A percentile compares a stretch with the other conserved stretches of the same genome.
Conservation (phyloP, 768 basidiomycete genomes). For the Chalciporus chontae region DNA sequence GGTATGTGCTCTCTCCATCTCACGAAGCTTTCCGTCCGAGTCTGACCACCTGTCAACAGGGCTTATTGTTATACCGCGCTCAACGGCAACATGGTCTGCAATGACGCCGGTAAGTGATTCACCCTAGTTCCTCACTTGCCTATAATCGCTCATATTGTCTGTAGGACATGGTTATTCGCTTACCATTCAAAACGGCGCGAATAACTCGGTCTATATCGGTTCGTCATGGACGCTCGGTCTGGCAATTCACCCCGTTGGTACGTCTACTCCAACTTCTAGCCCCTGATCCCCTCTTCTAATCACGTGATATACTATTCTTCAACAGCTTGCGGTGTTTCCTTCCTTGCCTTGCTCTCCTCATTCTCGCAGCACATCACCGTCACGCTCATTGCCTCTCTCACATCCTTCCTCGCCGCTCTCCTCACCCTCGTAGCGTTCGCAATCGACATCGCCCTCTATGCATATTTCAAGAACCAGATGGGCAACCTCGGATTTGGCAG, state of each 20-base stretch:
- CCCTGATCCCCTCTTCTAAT: neutral
- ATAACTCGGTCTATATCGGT: slow-evolving; percentile 38
- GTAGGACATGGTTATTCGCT: slow-evolving; percentile 58
- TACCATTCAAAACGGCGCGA: slow-evolving; percentile 19
- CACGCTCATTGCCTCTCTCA: slow-evolving; percentile 41
- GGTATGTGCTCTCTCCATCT: slow-evolving; percentile 39
- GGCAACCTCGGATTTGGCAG: slow-evolving; percentile 40
- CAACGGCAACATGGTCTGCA: slow-evolving; percentile 42
- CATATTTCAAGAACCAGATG: slow-evolving; percentile 56
- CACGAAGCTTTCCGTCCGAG: no score
- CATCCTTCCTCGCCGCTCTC: slow-evolving; percentile 64
- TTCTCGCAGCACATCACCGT: slow-evolving; percentile 53
- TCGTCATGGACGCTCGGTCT: slow-evolving; percentile 71
- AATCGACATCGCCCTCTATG: slow-evolving; percentile 73
- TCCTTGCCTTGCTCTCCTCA: slow-evolving; percentile 61
- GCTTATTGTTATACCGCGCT: slow-evolving; percentile 52
- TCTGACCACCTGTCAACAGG: slow-evolving; percentile 38
- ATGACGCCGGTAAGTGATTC: slow-evolving; percentile 37
- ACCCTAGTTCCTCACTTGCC: neutral
- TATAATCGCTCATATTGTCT: neutral
- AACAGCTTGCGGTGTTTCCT: slow-evolving; percentile 49
- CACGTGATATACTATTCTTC: slow-evolving; percentile 1
- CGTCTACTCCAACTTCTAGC: slow-evolving; percentile 20
- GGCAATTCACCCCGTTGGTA: slow-evolving; percentile 73
- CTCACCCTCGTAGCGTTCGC: slow-evolving; percentile 71